Evolutionary conservation across 1,284 basidiomycete genomes (phyloP), one percentile per base, ranked within the genome.

Genomic region (Mycena sp.): DNA sequence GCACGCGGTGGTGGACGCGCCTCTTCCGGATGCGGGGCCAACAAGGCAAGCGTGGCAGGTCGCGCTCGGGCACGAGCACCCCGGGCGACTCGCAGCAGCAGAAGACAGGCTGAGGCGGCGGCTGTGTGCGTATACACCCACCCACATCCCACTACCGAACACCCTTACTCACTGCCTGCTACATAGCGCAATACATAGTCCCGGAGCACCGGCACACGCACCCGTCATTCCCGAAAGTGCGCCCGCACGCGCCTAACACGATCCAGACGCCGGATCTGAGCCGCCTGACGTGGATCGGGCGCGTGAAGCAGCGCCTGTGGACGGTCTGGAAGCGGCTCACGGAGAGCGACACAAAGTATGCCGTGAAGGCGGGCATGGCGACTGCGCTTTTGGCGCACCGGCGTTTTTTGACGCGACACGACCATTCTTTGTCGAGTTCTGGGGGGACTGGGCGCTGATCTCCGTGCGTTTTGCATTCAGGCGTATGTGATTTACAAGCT

Each of bases 391-490:
- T 98, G 3, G 92, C 95, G 84, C 90, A 2, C 95, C 95, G 2
- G 94, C 95, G 0, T 98, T 96, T 74, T 90, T 94, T 58, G 90
- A 94, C 61, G 70, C 77, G 12, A 95, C 93, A 1, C 81, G 95
- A 26, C 89, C 89, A 2, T 79, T 88, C 6, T 99, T 98, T 73
- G 80, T 93, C 32, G 85, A 87, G 54, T 96, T 91, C 71, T 85
- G 90, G 71, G 95, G 95, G 40, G 95, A 98, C 76, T 99, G 96
- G 96, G 95, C 95, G 1, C 78, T 99, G 70, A 94, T 99, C 55
- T 95, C 94, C 44, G 93, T 93, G 69, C 66, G 87, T 82, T 25
- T 87, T 83, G n/a, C 19, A 50, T 38, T 9, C 29, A 23, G 32
- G 14, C 9, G 16, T 28, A 14, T 17, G 16, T 32, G 23, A 52